Evolutionary conservation across 805 yeast species (phyloP).

Genomic region (Metschnikowia cerradonensis): DNA sequence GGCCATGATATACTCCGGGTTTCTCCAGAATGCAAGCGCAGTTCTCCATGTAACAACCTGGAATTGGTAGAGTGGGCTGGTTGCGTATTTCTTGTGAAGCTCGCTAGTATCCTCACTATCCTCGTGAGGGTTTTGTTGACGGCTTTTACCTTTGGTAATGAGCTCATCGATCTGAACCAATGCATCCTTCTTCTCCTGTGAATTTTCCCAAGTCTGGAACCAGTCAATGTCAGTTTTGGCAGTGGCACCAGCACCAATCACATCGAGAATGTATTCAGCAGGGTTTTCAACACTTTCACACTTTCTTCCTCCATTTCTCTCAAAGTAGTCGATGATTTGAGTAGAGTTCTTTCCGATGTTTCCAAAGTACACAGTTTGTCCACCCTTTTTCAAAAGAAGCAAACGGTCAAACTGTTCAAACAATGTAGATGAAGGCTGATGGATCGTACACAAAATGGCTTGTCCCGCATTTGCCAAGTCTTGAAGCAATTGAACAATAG

Average conservation of each 20-base stretch:
- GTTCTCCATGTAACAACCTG: constrained; percentile 9
- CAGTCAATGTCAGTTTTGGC: constrained; percentile 13
- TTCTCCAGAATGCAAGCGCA: constrained; percentile 15
- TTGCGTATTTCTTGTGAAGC: constrained; percentile 12
- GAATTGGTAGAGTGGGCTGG: constrained; percentile 8
- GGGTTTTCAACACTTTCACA: constrained; percentile 15
- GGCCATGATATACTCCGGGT: constrained; percentile 16
- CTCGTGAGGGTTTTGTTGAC: constrained; percentile 4
- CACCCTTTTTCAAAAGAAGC: constrained; percentile 38
- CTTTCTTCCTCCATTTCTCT: constrained; percentile 13
- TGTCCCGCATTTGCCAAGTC: constrained; percentile 50
- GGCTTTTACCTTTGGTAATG: constrained; percentile 4
- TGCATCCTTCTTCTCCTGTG: constrained; percentile 8
- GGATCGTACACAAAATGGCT: constrained; percentile 57
- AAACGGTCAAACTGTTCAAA: constrained; percentile 59
- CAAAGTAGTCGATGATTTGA: constrained; percentile 12
- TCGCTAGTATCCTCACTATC: not conserved
- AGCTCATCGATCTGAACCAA: constrained; percentile 10
- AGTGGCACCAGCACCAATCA: constrained; percentile 19
- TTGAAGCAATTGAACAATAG: constrained; percentile 49
- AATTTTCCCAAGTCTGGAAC: constrained; percentile 15
- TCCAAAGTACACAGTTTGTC: constrained; percentile 19
- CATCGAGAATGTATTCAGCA: constrained; percentile 18
- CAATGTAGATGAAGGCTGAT: constrained; percentile 46
- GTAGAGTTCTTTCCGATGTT: constrained; percentile 15